A percentile compares a stretch with the other conserved stretches of the same genome.
phyloP scores from a whole-genome alignment of 192 early-diverging fungal genomes.

The Podila epicladia region DNA sequence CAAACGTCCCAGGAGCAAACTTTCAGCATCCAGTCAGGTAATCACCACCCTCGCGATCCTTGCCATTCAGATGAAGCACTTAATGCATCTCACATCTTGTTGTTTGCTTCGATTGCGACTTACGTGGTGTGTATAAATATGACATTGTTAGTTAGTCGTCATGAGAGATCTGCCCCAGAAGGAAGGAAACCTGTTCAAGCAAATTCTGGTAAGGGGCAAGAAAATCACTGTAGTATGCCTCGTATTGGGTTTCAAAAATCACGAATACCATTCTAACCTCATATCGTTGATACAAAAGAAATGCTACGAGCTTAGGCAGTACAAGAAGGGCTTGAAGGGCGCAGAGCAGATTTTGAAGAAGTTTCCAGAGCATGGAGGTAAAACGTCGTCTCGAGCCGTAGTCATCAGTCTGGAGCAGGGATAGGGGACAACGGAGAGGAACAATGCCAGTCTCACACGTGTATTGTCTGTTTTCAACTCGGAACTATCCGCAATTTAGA shows the following conservation, averaged over 20 bases:
- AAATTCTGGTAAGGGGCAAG: constrained; percentile 2
- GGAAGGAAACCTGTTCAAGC: constrained; percentile 9
- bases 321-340: constrained; percentile 93
- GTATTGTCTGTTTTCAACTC: not conserved
- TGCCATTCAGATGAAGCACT: no score
- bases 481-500: constrained; percentile 58
- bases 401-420: no score
- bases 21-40: no score
- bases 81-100: no score
- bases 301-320: constrained; percentile 94
- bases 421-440: not conserved
- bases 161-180: constrained; percentile 11
- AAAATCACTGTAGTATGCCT: not conserved
- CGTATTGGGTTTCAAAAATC: not conserved
- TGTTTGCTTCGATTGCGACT: no score
- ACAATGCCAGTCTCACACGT: not conserved
- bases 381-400: not conserved
- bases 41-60: no score
- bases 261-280: not conserved
- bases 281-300: constrained; percentile 63
- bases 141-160: not conserved
- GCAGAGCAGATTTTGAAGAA: constrained; percentile 95
- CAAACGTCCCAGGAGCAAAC: no score
- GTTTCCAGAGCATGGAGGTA: constrained; percentile 92
- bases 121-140: no score